Evolutionary conservation across 192 early-diverging fungal genomes (phyloP), one percentile per base, ranked within the genome.

Genomic region (Cetraspora pellucida): DNA sequence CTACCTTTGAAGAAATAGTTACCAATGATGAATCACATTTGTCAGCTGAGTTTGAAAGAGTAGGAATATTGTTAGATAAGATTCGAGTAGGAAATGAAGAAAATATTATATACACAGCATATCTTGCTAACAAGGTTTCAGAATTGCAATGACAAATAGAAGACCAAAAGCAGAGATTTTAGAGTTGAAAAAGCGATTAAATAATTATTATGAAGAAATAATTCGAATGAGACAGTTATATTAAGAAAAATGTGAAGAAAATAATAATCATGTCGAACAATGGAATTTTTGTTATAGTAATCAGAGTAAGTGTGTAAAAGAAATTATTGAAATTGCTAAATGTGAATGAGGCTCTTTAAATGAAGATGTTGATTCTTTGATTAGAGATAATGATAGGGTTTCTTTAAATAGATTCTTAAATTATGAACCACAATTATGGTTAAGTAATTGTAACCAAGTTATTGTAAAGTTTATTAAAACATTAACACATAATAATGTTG

Each of bases 331-430:
- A 19, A 68, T 68, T 49, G 66, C 44, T 46, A 3, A 21, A 46
- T 10, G 7, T 47, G 66, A 68, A 68, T 44, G 44, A 17, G 46
- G 21, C 3, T 46, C 10, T 47, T 4, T 68, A 8, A 46, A 68
- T 25, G 10, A 68, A 3, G 66, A 65, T 65, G 19, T 65, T 65
- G 63, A 65, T 30, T 65, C 63, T n/a, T 44, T 65, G 30, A 65
- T 65, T 44, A 30, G 28, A n/a, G n/a, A n/a, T n/a, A n/a, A n/a
- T n/a, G n/a, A n/a, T n/a, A n/a, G n/a, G n/a, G n/a, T n/a, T n/a
- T 44, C 10, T 7, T 65, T 65, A 43, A 28, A 65, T 11, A 65
- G 30, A 7, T 5, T 65, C 30, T 30, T 65, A 23, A 30, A 30
- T 23, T 68, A 69, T 69, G 47, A 6, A 14, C 46, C 43, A 11